Evolutionary conservation across 768 basidiomycete genomes (phyloP), one percentile per base, ranked within the genome.

Genomic region (Suillus cothurnatus): DNA sequence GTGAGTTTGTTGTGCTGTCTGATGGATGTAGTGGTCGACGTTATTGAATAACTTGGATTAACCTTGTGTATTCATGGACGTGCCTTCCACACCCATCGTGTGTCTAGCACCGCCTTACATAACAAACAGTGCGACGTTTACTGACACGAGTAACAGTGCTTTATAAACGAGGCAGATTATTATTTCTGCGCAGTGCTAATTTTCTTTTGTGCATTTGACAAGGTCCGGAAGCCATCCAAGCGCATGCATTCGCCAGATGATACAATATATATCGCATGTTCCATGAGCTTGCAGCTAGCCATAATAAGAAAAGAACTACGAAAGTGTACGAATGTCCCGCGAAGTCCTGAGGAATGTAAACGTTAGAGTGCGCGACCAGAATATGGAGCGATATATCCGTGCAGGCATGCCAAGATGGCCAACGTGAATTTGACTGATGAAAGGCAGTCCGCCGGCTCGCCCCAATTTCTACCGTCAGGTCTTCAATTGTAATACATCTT

Each of bases 61-160:
- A 28, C 21, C 34, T 36, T 63, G 38, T 21, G 31, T 34, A 26
- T 23, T 61, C 31, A 34, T 64, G 41, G 23, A 62, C 62, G 63
- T 36, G 38, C 62, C 39, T 58, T 55, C 39, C 62, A 64, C 62
- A 39, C 53, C 49, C 65, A 61, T 66, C 68, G 62, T 67, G 62
- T 67, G 69, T 62, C 21, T 34, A 57, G 47, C 67, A 67, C 52
- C 19, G 19, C 7, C 56, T 76, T 69, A 77, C 49, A 53, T 75
- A 76, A 75, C 61, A 38, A 38, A 39, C 9, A n/a, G 11, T n/a
- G 11, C n/a, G n/a, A n/a, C n/a, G n/a, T 45, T n/a, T 21, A 45
- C 43, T 21, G 17, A 17, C 8, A 3, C 19, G 43, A 47, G 23
- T 6, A 6, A 23, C 21, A 61, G 8, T 12, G 17, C 19, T 43